Evolutionary conservation across 371 early-diverging fungal genomes (phyloP), one percentile per base, ranked within the genome.

Genomic region (Syncephalastrum monosporum): DNA sequence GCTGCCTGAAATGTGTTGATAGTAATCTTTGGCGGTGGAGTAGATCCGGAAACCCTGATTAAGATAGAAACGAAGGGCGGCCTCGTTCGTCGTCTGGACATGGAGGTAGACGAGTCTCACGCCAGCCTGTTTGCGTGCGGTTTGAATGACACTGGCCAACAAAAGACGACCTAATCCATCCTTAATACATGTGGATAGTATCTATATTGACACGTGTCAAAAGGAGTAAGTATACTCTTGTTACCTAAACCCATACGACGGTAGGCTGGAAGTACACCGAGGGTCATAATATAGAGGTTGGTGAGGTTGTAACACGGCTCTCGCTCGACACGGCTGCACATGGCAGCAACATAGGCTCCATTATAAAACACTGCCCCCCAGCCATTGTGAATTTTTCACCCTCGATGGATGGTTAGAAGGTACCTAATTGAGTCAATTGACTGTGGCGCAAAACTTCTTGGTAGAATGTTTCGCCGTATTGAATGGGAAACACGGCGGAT

Each of bases 241-340:
- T 27, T 65, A 86, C 91, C 94, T 42, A 94, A 68, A 6, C 89
- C 87, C n/a, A 86, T 73, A 12, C 86, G 67, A 25, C 96, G 77
- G 62, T 87, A 93, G 8, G 88, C 84, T 4, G 87, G 82, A 42
- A 93, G 74, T 42, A 95, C 93, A 21, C 96, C 92, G 25, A 95
- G 74, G 0, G 96, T 95, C 87, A 59, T 52, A 44, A 45, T 51
- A 47, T 59, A 45, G 38, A 33, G 38, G 10, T 33, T 33, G 29
- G 59, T 47, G 47, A 65, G 54, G 38, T 33, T 33, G 38, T 33
- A 33, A 12, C 8, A 12, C 38, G 38, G 38, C 72, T 93, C 87
- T 33, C 38, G 38, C 38, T 33, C 38, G 38, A 33, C 38, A 2
- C 38, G 38, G 10, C 38, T 33, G 10, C 38, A 33, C 38, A 33